Conservation (phyloP, 1,284 basidiomycete species). For the Cutaneotrichosporon dermatis region DNA sequence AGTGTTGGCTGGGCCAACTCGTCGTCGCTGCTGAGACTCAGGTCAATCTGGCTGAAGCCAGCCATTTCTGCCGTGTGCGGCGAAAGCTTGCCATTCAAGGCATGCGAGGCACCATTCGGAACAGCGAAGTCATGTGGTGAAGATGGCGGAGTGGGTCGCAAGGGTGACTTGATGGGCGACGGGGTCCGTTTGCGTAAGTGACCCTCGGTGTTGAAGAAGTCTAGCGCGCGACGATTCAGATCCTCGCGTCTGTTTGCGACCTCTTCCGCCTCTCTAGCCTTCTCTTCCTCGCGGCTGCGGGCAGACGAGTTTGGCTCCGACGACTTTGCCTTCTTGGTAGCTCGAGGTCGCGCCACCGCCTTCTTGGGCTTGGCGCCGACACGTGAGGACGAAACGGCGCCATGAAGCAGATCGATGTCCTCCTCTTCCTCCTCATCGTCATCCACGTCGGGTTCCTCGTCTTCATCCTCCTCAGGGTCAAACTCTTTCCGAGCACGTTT, state of each 20-base stretch:
- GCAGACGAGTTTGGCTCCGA: neutral
- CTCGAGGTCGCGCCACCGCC: neutral
- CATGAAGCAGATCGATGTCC: slow-evolving; percentile 3
- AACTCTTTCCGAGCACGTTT: slow-evolving; percentile 16
- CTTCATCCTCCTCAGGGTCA: neutral
- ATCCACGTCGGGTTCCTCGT: slow-evolving; percentile 3
- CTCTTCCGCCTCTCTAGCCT: slow-evolving; percentile 8
- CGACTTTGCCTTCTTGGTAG: slow-evolving; percentile 9
- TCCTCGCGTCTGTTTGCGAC: slow-evolving; percentile 8
- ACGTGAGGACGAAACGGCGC: neutral
- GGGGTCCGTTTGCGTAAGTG: slow-evolving; percentile 17
- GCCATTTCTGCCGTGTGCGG: slow-evolving; percentile 35
- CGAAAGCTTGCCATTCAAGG: slow-evolving; percentile 15
- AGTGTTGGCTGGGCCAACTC: neutral
- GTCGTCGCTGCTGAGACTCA: slow-evolving; percentile 18
- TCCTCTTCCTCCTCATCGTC: slow-evolving; percentile 19
- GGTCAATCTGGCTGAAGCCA: slow-evolving; percentile 43
- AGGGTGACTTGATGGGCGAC: neutral
- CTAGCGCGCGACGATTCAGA: slow-evolving; percentile 24
- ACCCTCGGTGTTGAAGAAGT: slow-evolving; percentile 37
- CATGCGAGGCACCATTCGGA: too few species aligned
- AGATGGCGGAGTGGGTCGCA: neutral
- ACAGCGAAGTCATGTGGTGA: neutral
- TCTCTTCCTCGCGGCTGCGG: neutral
- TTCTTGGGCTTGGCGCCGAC: neutral